Evolutionary conservation across 2,329 filamentous ascomycete species (phyloP), one percentile per base, ranked within the genome.

Genomic region (Colletotrichum sojae): DNA sequence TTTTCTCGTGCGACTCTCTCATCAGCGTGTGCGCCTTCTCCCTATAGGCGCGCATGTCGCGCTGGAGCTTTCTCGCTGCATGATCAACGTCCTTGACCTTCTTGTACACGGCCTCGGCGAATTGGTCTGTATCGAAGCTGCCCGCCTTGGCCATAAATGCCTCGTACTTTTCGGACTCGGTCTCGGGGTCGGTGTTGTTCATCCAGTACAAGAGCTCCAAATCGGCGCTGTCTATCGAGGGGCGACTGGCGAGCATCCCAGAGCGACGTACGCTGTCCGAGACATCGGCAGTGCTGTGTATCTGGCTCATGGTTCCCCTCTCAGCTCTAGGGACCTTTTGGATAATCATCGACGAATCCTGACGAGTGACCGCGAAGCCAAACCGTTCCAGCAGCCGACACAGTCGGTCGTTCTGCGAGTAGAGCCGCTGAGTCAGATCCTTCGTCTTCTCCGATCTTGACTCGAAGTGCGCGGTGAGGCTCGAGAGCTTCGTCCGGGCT

Each of bases 1-100:
- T 98, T 84, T 98, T 98, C 73, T 97, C 94, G 75, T 97, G 94
- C 0, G 94, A 91, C 76, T 98, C 96, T 75, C 91, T 92, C 73
- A 97, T 93, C 53, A 91, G 85, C 15, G 88, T 84, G 73, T 97
- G 93, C 9, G 94, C 92, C 77, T 95, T 95, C 73, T 98, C 96
- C 13, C 95, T 90, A 75, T 97, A 98, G 1, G 89, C 88, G 40
- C 94, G 90, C 36, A 93, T 91, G 77, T 99, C 96, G 69, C 94
- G 94, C 76, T 96, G 94, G 85, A 95, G 95, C 81, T 97, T 98
- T 66, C 95, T 92, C 18, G 95, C 95, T 69, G 96, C 92, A 73
- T 96, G 91, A 79, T 99, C 96, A 70, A 97, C 92, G 76, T 99
- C 96, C 75, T 95, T 97, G 75, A 98, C 90, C 15, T 96, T 92